Evolutionary conservation across 2,329 filamentous ascomycete species (phyloP), one percentile per base, ranked within the genome.

Genomic region (Hymenoscyphus repandus): DNA sequence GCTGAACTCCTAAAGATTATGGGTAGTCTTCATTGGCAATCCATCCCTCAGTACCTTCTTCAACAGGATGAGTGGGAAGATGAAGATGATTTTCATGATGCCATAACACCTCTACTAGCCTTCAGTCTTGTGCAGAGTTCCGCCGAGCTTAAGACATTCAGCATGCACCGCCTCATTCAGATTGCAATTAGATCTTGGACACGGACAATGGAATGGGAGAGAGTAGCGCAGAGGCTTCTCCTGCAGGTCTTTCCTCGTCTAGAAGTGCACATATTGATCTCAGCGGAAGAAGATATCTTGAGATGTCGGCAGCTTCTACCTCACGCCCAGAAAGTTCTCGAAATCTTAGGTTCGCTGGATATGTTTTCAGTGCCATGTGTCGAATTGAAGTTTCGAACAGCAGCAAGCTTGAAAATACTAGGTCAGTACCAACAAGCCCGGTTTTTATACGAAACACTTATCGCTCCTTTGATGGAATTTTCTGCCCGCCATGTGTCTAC

Each of bases 111-210:
- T 1, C 60, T 75, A 11, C 54, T 56, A 34, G 56, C 67, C 48
- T 74, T 64, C 53, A 69, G 59, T 1, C 64, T 74, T 2, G 52
- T 74, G 7, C 45, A 33, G 2, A 34, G n/a, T 12, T 36, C 51
- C 17, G 30, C 30, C 7, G 34, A 44, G 55, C 0, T 37, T 47
- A 5, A 59, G 50, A 40, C 48, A 1, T 53, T 50, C 44, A 38
- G 44, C 20, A 57, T 55, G 32, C 55, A 57, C 39, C 33, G 39
- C 22, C 40, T 57, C 7, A 47, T 57, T 2, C 52, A 55, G 37
- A 37, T 57, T 5, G 39, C 51, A 27, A 59, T 52, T 17, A 43
- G 49, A 33, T 46, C 51, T 33, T 61, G 55, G 58, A 30, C 41
- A n/a, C 3, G 17, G n/a, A n/a, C 20, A 2, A 30, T 32, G 17